Percentiles rank a stretch among this genome's conserved stretches.
phyloP scores from a whole-genome alignment of 1,139 yeast genomes.

The Candida tropicalis region DNA sequence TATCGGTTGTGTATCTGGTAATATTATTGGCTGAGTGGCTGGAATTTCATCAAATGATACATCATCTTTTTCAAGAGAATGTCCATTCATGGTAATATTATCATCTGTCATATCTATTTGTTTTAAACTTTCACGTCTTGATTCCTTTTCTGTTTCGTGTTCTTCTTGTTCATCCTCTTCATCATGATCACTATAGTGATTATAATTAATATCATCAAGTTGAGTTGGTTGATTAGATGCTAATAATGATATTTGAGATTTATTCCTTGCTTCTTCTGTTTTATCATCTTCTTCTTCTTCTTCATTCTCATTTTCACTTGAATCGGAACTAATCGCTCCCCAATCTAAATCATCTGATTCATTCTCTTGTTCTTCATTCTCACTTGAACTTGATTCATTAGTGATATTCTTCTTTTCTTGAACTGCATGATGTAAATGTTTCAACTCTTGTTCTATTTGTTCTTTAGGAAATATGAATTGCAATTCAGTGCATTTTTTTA shows the following conservation, averaged over 20 bases:
- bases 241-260: not conserved
- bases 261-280: too few relatives aligned
- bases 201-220: not conserved
- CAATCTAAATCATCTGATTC: slow-evolving; percentile 10
- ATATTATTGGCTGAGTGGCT: not conserved
- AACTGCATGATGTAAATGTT: slow-evolving; percentile 2
- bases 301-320: slow-evolving; percentile 1
- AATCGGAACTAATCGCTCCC: slow-evolving; percentile 13
- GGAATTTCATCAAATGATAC: not conserved
- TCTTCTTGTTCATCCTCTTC: not conserved
- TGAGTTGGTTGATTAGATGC: not conserved
- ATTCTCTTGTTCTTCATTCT: slow-evolving; percentile 6
- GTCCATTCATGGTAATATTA: not conserved
- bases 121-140: not conserved
- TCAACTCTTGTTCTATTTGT: slow-evolving; percentile 21
- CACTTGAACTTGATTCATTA: slow-evolving; percentile 2
- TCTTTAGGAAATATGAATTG: slow-evolving; percentile 33
- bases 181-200: not conserved
- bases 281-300: not conserved
- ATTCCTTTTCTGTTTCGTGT: not conserved
- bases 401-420: slow-evolving; percentile 3
- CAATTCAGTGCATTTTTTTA: slow-evolving; percentile 32
- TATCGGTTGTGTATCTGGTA: slow-evolving; percentile 5
- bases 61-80: not conserved
- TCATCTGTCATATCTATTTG: not conserved